Percentiles rank a stretch among this genome's conserved stretches.
These are phyloP conservation scores for Oryza glumipatula DNA, from an alignment of 176 grass and related monocot genomes.

Conservation along the genomic window DNA sequence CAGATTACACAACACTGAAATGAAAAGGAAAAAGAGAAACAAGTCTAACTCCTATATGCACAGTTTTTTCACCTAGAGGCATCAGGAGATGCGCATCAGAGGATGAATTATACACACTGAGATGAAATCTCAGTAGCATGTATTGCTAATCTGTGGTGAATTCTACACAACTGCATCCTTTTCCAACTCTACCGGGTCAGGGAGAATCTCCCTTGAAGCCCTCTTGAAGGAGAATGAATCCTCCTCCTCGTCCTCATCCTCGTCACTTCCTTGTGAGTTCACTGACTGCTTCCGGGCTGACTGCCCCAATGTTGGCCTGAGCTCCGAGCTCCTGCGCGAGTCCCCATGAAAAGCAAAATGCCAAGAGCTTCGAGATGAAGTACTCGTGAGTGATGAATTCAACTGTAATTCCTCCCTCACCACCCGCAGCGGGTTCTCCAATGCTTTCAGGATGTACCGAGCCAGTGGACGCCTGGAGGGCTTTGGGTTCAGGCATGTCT, in stretches of 20 bases:
- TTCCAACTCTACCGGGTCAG: slow-evolving; percentile 50
- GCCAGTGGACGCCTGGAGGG: slow-evolving; percentile 70
- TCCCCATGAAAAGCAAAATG: slow-evolving; percentile 60
- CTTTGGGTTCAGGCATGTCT: slow-evolving; percentile 79
- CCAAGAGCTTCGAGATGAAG: slow-evolving; percentile 77
- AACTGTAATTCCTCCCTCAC: slow-evolving; percentile 62
- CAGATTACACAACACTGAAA: slow-evolving; percentile 9
- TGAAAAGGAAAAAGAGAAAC: not conserved
- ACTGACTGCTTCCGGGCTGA: slow-evolving; percentile 33
- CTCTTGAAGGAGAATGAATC: slow-evolving; percentile 60
- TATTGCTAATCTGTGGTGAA: slow-evolving; percentile 32
- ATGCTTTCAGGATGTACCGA: slow-evolving; percentile 71
- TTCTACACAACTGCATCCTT: slow-evolving; percentile 46
- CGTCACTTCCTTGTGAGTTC: slow-evolving; percentile 43
- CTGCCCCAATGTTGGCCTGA: slow-evolving; percentile 29
- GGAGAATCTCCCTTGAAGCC: slow-evolving; percentile 57
- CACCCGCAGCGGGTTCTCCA: slow-evolving; percentile 78
- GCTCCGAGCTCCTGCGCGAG: slow-evolving; percentile 45
- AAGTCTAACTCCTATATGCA: slow-evolving; percentile 40
- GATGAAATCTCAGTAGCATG: not conserved
- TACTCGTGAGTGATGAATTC: slow-evolving; percentile 48
- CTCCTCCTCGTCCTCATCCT: slow-evolving; percentile 17
- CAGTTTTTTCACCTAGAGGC: slow-evolving; percentile 36
- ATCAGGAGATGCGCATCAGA: slow-evolving; percentile 41
- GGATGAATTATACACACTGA: slow-evolving; percentile 31